Evolutionary conservation across 2,329 filamentous ascomycete genomes (phyloP), one percentile per base, ranked within the genome.

Genomic region (Aspergillus sergii): DNA sequence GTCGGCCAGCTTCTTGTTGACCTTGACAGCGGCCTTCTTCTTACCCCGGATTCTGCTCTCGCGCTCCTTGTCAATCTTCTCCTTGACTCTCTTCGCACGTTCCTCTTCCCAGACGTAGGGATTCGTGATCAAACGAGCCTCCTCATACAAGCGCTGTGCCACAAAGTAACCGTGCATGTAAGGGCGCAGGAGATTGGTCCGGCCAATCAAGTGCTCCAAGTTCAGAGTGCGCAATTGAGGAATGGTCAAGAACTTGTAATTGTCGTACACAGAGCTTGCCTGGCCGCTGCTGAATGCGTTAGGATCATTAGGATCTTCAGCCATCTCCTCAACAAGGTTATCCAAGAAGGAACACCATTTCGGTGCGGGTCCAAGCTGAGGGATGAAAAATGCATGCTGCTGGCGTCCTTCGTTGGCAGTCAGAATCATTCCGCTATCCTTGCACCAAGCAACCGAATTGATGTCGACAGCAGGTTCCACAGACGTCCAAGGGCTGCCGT

Each of bases 111-210:
- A 96, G 58, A 96, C 86, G 75, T 96, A 96, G 0, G 95, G 95
- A 79, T 98, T 97, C 57, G 91, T 91, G 71, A 98, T 97, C 64
- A 99, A 82, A 60, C 92, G 86, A 21, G 95, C 95, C 77, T 99
- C 94, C 75, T 99, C 96, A 77, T 99, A 98, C 30, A 99, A 81
- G 73, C 94, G 93, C 71, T 96, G 94, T 41, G 92, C 92, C 56
- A 99, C 94, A 80, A 99, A 99, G 84, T 95, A 98, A 71, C 95
- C 96, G 76, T 99, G 95, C 96, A 99, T 99, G 76, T 99, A 99
- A 50, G 95, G 95, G 51, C 94, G 87, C 46, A 99, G 83, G 23
- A 98, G 82, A 73, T 92, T 95, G 32, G 93, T 96, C 71, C 93
- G 94, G 68, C 94, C 94, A 62, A 99, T 86, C 55, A 99, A 84